Conservation (phyloP, 2,329 filamentous ascomycete genomes). For the Akanthomyces dipterigenus region DNA sequence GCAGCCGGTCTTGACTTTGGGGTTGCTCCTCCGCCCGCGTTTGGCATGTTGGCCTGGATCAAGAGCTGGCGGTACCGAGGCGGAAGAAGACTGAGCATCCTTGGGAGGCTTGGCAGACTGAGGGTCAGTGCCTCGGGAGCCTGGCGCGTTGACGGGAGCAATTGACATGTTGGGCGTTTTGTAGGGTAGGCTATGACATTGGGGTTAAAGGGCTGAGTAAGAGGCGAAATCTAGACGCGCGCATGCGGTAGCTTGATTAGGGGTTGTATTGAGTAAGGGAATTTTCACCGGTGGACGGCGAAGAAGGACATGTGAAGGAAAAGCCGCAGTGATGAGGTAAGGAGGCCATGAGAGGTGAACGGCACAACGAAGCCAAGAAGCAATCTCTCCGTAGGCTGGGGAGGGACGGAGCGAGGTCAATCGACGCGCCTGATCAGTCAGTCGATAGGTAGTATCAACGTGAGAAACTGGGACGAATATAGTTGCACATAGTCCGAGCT, state of each 20-base stretch:
- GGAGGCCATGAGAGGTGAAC: neutral
- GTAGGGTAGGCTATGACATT: neutral
- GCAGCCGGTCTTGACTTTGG: constrained; percentile 62
- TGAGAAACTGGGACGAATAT: too few relatives aligned
- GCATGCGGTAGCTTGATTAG: neutral
- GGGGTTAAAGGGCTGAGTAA: neutral
- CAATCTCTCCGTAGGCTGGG: too few relatives aligned
- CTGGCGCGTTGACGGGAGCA: neutral
- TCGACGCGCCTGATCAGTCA: too few relatives aligned
- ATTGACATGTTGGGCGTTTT: constrained; percentile 1
- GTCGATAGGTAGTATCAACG: too few relatives aligned
- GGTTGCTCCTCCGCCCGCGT: constrained; percentile 46
- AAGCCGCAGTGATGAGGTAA: too few relatives aligned
- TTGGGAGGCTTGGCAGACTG: neutral
- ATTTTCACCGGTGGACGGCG: too few relatives aligned
- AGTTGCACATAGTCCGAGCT: neutral
- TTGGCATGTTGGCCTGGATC: constrained; percentile 22
- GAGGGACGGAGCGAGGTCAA: too few relatives aligned
- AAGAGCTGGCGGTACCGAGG: neutral
- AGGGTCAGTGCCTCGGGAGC: neutral
- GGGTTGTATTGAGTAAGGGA: neutral
- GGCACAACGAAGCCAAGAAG: too few relatives aligned
- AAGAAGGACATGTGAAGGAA: too few relatives aligned
- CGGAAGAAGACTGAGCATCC: neutral
- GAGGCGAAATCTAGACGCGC: neutral